These are phyloP conservation scores for Pythium aphanidermatum DNA, from an alignment of 352 stramenopile genomes.

Conservation along the genomic window DNA sequence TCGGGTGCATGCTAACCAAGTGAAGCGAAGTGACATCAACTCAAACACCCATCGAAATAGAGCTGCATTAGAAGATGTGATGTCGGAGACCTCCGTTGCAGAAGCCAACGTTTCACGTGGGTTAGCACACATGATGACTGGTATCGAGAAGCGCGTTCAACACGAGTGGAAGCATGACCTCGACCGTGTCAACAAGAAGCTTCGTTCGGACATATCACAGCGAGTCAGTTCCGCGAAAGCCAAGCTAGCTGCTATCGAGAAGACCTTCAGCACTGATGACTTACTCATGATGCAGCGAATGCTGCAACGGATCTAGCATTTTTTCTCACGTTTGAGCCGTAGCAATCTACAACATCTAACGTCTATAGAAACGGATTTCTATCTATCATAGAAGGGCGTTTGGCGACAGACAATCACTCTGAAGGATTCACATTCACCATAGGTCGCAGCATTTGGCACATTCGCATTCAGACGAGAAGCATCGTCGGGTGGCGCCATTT, in stretches of 20 bases:
- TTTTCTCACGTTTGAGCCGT: no score
- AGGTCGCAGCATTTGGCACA: no score
- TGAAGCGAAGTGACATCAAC: no score
- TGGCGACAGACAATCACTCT: not conserved
- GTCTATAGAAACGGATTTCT: not conserved
- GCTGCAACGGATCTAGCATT: constrained; percentile 23
- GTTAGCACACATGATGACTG: not conserved
- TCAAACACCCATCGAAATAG: no score
- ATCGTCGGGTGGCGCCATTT: no score
- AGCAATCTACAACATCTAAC: no score
- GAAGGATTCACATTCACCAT: no score
- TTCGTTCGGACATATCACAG: constrained; percentile 7
- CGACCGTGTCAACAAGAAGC: constrained; percentile 17
- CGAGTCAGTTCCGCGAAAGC: constrained; percentile 12
- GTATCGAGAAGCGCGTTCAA: not conserved
- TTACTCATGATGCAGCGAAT: constrained; percentile 30
- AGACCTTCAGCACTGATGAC: constrained; percentile 29
- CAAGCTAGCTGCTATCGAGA: constrained; percentile 25
- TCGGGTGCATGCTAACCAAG: no score
- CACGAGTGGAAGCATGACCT: constrained; percentile 11
- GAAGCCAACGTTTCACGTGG: no score
- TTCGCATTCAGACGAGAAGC: constrained; percentile 10
- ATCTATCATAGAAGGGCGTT: not conserved
- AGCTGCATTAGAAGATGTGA: no score
- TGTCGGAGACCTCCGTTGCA: no score